Conservation (phyloP, 805 yeast species). For the Millerozyma acaciae region DNA sequence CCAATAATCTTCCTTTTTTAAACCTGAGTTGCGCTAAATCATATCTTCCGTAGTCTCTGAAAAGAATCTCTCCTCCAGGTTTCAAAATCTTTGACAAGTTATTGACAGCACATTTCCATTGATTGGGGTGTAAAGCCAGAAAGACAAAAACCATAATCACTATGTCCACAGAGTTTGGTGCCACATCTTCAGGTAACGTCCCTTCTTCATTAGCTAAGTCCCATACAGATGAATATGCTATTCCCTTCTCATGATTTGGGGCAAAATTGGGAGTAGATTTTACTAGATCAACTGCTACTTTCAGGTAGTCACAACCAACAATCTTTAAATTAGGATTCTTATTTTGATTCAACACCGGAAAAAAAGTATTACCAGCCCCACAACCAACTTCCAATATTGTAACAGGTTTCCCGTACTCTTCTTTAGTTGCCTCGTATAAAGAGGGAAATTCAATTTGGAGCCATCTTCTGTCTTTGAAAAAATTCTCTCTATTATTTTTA, state of each 20-base stretch:
- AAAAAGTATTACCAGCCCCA: slow-evolving; percentile 97
- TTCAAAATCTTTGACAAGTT: slow-evolving; percentile 72
- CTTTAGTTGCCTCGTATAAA: slow-evolving; percentile 67
- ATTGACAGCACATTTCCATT: slow-evolving; percentile 78
- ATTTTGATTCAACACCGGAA: slow-evolving; percentile 81
- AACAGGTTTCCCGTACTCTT: slow-evolving; percentile 62
- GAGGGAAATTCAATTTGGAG: slow-evolving; percentile 89
- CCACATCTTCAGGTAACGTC: slow-evolving; percentile 77
- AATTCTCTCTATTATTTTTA: slow-evolving; percentile 84
- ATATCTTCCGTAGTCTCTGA: slow-evolving; percentile 93
- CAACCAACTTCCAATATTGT: slow-evolving; percentile 91
- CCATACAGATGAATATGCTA: slow-evolving; percentile 88
- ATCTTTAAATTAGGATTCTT: slow-evolving; percentile 71
- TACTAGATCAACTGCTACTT: slow-evolving; percentile 85
- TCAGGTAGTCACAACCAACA: slow-evolving; percentile 85
- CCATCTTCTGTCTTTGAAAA: slow-evolving; percentile 97
- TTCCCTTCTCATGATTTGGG: slow-evolving; percentile 39
- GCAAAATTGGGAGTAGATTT: slow-evolving; percentile 58
- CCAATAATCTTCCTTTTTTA: slow-evolving; percentile 80
- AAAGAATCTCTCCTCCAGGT: slow-evolving; percentile 88
- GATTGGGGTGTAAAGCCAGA: slow-evolving; percentile 85
- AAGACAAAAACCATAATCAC: slow-evolving; percentile 95
- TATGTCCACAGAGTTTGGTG: slow-evolving; percentile 78
- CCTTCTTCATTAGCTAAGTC: slow-evolving; percentile 80
- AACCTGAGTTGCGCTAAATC: slow-evolving; percentile 94